Percentiles rank a stretch among this genome's conserved stretches.
Conservation (phyloP, 1,139 yeast genomes). For the Diutina neorugosa region DNA sequence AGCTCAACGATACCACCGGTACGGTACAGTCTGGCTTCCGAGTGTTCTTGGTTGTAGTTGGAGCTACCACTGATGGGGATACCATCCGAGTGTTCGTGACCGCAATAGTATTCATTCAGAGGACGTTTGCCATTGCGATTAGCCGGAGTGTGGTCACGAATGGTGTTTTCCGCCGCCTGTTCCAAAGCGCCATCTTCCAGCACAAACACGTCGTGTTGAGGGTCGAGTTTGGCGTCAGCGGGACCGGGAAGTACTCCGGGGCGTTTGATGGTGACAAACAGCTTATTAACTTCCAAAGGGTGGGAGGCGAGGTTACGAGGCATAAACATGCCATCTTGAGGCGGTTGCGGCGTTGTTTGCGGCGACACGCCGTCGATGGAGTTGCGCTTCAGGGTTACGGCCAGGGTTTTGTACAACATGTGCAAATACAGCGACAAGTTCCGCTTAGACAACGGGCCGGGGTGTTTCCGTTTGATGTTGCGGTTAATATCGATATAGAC, state of each 20-base stretch:
- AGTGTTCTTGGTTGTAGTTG: constrained; percentile 14
- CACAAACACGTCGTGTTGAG: background rate
- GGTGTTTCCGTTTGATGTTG: constrained; percentile 69
- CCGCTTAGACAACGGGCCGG: constrained; percentile 74
- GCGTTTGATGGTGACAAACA: constrained; percentile 59
- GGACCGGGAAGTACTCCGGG: constrained; percentile 15
- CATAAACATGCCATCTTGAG: constrained; percentile 3
- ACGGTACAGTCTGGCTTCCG: constrained; percentile 28
- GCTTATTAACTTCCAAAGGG: constrained; percentile 62
- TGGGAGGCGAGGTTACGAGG: constrained; percentile 73
- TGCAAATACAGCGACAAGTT: constrained; percentile 61
- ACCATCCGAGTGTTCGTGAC: background rate
- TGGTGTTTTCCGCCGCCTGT: background rate
- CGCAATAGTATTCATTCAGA: background rate
- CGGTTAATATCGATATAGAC: constrained; percentile 86
- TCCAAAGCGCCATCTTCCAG: constrained; percentile 1
- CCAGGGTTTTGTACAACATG: constrained; percentile 33
- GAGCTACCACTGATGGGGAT: constrained; percentile 2
- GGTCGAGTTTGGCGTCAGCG: background rate
- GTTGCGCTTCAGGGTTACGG: constrained; percentile 23
- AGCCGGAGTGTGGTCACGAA: background rate
- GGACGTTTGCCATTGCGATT: background rate
- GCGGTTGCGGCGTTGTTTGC: constrained; percentile 4
- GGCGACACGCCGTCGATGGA: constrained; percentile 17
- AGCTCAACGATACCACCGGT: constrained; percentile 76